Percentiles rank a stretch among this genome's conserved stretches.
Evolutionary conservation across 345 rosid species (phyloP).

Genomic region (Euphorbia lathyris): DNA sequence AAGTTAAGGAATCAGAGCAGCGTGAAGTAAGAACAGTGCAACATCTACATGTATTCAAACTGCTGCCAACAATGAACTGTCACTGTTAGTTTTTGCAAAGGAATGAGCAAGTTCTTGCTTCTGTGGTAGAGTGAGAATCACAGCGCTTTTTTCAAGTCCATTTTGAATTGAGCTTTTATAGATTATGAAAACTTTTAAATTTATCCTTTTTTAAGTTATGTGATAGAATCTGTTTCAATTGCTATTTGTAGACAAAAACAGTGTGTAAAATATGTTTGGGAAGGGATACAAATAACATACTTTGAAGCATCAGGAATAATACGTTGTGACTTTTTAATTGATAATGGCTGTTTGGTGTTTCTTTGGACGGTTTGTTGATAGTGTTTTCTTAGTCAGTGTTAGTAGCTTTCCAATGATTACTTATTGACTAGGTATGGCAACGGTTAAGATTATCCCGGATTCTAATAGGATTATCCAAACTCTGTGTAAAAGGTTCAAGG

Average conservation of each 20-base stretch:
- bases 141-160: not conserved
- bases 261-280: conserved; percentile 27
- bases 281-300: conserved; percentile 15
- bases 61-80: conserved; percentile 2
- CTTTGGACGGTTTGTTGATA: no score
- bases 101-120: conserved; percentile 22
- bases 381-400: no score
- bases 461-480: no score
- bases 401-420: no score
- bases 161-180: conserved; percentile 23
- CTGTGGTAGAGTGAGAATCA: conserved; percentile 3
- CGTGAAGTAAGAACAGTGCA: not conserved
- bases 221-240: conserved; percentile 21
- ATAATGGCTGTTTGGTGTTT: not conserved
- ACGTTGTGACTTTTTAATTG: not conserved
- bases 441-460: no score
- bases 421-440: no score
- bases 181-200: conserved; percentile 2
- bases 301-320: conserved; percentile 14
- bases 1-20: conserved; percentile 3
- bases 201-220: conserved; percentile 11
- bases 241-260: conserved; percentile 20
- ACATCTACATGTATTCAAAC: conserved; percentile 7
- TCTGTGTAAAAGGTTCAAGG: no score
- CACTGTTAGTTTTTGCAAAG: not conserved